These are phyloP conservation scores for Coniochaeta ligniaria DNA, from an alignment of 2,329 filamentous ascomycete species.

Conservation along the genomic window DNA sequence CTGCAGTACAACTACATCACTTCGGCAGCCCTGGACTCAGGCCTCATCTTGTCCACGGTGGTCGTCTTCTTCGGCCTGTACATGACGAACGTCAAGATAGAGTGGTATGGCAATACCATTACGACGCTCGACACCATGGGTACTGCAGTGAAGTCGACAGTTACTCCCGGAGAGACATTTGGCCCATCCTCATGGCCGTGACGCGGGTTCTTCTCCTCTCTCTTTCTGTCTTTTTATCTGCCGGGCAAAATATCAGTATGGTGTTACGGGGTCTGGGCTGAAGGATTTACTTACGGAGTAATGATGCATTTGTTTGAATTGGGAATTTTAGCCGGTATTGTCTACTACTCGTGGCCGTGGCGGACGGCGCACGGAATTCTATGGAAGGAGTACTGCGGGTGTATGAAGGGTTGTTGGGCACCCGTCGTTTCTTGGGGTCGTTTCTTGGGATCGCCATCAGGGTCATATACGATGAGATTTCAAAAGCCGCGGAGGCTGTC, in stretches of 20 bases:
- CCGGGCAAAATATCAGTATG: not conserved
- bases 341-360: not conserved
- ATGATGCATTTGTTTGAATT: not conserved
- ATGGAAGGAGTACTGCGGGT: not conserved
- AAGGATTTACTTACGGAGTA: not conserved
- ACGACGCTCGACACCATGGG: slow-evolving; percentile 37
- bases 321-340: not conserved
- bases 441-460: not conserved
- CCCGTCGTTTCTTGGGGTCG: not conserved
- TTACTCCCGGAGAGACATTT: slow-evolving; percentile 39
- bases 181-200: slow-evolving; percentile 42
- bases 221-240: not conserved
- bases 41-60: slow-evolving; percentile 58
- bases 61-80: slow-evolving; percentile 64
- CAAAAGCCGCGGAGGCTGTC: not conserved
- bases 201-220: not conserved
- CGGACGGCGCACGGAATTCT: not conserved
- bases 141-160: slow-evolving; percentile 32
- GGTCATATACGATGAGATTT: not conserved
- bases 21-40: slow-evolving; percentile 63
- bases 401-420: not conserved
- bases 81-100: slow-evolving; percentile 46
- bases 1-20: slow-evolving; percentile 71
- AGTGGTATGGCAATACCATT: slow-evolving; percentile 57
- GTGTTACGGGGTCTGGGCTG: not conserved